Conservation (phyloP, 306 rosid genomes). For the Cicer yamashitae region DNA sequence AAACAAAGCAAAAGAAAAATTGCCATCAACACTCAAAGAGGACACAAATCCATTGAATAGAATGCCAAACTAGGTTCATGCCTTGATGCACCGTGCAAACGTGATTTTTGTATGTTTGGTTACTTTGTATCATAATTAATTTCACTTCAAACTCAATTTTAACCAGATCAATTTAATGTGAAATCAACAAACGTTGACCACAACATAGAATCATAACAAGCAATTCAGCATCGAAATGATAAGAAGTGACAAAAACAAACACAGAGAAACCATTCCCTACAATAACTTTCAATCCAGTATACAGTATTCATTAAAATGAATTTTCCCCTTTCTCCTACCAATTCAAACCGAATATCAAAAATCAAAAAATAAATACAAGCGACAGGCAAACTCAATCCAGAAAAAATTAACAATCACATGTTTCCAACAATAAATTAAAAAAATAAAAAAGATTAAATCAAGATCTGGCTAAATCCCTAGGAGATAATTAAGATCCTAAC, state of each 20-base stretch:
- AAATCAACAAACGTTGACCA: background rate
- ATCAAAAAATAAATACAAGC: background rate
- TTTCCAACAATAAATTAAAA: background rate
- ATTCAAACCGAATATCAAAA: background rate
- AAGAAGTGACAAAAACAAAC: background rate
- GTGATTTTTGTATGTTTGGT: background rate
- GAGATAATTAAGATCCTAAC: background rate
- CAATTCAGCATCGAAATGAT: background rate
- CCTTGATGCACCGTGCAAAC: background rate
- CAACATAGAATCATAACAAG: background rate
- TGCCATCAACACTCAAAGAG: background rate
- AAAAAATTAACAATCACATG: background rate
- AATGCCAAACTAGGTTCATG: background rate
- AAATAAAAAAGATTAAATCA: background rate
- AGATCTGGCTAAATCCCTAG: background rate
- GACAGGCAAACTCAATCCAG: background rate
- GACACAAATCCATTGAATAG: background rate
- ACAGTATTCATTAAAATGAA: background rate
- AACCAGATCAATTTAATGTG: background rate
- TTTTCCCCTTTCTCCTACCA: background rate
- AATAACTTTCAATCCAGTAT: background rate
- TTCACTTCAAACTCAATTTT: background rate
- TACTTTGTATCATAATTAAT: background rate
- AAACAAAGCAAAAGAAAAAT: conserved; percentile 1
- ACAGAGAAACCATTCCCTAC: background rate